Evolutionary conservation across 2,329 filamentous ascomycete genomes (phyloP), one percentile per base, ranked within the genome.

Genomic region (Pseudomassariella vexata): DNA sequence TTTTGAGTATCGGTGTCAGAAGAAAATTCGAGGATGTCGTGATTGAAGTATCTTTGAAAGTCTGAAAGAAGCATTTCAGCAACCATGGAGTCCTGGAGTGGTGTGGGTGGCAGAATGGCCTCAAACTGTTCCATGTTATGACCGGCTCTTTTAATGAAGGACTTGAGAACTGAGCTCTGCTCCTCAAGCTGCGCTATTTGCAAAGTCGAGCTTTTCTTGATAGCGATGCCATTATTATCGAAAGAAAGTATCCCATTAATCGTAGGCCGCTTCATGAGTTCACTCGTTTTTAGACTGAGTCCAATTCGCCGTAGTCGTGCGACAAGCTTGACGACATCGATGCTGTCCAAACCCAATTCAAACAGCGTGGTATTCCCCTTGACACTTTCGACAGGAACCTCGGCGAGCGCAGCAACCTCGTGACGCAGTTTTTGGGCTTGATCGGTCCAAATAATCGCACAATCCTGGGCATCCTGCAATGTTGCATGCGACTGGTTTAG

Each of bases 301-400:
- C 70, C 72, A 5, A 59, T 57, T 26, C 69, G 73, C 41, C 73
- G 82, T 2, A 95, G 65, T 32, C 78, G 72, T 0, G 86, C 79
- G 0, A 85, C 82, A 0, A 95, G 62, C 47, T 87, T 94, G 54
- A 95, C 90, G 2, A 83, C 75, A 55, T 95, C 89, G 36, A 95
- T 94, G 48, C 89, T 95, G 62, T 95, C 90, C 6, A 95, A 69
- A 0, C 89, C 89, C 19, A 95, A 69, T 45, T 90, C 79, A 23
- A 94, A 79, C 9, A 95, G 75, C 0, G 82, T 82, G 0, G 76
- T 76, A 6, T 65, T 57, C 31, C 74, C 70, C 2, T 60, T 53
- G 22, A 95, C 62, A 0, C 68, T 57, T 2, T 65, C 52, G 3
- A 57, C 51, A 0, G 70, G 51, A 0, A 79, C 49, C 0, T 68